Conservation (phyloP, 148 eudicot species). For the Fagopyrum homotropicum region DNA sequence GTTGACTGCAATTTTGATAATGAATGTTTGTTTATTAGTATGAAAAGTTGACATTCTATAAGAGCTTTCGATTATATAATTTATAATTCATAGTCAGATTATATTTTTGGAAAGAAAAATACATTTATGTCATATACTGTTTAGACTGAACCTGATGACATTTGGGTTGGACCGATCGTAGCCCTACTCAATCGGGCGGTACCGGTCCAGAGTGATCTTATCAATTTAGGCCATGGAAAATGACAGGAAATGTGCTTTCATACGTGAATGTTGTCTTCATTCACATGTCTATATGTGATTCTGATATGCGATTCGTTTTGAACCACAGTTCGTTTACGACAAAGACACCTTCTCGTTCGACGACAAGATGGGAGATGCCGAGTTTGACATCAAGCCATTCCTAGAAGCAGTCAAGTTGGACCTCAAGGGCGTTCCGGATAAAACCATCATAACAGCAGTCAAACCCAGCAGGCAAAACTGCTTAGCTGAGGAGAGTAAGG, state of each 20-base stretch:
- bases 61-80: no score
- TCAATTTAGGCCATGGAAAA: background rate
- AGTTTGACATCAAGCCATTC: conserved; percentile 24
- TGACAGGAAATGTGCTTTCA: background rate
- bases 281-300: background rate
- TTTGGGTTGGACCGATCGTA: no score
- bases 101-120: no score
- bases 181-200: no score
- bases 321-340: conserved; percentile 28
- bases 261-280: background rate
- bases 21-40: no score
- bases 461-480: conserved; percentile 28
- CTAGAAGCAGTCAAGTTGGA: conserved; percentile 26
- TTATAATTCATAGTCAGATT: no score
- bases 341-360: conserved; percentile 26
- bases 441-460: conserved; percentile 19
- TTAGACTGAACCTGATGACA: no score
- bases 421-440: conserved; percentile 18
- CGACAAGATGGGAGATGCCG: conserved; percentile 39
- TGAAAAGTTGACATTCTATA: no score
- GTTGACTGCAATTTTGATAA: no score
- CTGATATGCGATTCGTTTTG: background rate
- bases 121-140: no score
- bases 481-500: conserved; percentile 28
- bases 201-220: no score